A percentile compares a stretch with the other conserved stretches of the same genome.
phyloP scores from a whole-genome alignment of 1,284 basidiomycete genomes.

The Afroboletus lepidellus region DNA sequence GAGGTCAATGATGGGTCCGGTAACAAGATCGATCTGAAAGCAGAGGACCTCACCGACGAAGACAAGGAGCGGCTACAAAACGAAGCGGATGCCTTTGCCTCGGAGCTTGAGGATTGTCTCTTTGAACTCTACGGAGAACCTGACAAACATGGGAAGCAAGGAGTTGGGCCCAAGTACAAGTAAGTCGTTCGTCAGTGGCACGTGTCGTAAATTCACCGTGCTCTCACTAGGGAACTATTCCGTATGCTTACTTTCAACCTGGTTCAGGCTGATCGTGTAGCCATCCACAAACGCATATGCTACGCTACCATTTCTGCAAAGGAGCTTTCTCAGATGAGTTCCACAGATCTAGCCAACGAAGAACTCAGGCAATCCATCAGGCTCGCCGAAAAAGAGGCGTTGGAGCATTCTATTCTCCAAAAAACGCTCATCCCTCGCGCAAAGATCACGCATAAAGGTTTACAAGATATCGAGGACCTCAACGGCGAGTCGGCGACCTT shows the following conservation, averaged over 20 bases:
- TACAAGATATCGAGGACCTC: conserved; percentile 81
- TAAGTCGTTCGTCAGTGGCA: conserved; percentile 38
- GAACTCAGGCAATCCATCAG: conserved; percentile 78
- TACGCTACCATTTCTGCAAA: conserved; percentile 60
- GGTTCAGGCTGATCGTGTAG: conserved; percentile 69
- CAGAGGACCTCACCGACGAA: conserved; percentile 51
- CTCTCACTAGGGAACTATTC: conserved; percentile 67
- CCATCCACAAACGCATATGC: conserved; percentile 73
- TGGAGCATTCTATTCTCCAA: conserved; percentile 80
- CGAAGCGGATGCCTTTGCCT: conserved; percentile 58
- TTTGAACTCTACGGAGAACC: conserved; percentile 73
- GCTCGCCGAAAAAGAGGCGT: conserved; percentile 72
- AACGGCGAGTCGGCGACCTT: conserved; percentile 52
- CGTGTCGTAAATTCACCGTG: conserved; percentile 6
- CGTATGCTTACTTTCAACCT: conserved; percentile 81
- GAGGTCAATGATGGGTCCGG: conserved; percentile 25
- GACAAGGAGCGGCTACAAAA: conserved; percentile 53
- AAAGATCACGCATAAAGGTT: conserved; percentile 87
- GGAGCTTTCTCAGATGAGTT: conserved; percentile 78
- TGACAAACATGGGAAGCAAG: conserved; percentile 68
- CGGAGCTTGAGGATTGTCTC: conserved; percentile 66
- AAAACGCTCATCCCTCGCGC: conserved; percentile 70
- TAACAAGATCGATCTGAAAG: conserved; percentile 36
- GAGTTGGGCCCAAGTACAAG: conserved; percentile 79
- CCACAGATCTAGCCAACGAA: conserved; percentile 82